phyloP scores from a whole-genome alignment of 371 early-diverging fungal species.

The Apophysomyces elegans region DNA sequence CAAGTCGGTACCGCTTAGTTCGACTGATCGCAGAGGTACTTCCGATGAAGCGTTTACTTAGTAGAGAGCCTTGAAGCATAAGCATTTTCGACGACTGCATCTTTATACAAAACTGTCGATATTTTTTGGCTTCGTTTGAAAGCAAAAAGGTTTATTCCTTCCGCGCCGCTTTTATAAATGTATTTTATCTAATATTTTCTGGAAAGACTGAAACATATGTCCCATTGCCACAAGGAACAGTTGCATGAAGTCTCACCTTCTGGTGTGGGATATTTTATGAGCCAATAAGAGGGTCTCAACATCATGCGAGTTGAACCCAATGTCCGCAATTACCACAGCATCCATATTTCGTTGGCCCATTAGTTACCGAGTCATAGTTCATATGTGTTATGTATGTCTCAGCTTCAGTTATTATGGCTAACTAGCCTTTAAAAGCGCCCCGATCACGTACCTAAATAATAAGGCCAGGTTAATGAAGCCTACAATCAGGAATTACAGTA shows the following conservation, averaged over 20 bases:
- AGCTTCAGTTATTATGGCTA: no score
- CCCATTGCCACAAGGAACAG: not conserved
- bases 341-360: no score
- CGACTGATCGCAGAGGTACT: not conserved
- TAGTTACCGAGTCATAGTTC: no score
- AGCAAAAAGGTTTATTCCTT: not conserved
- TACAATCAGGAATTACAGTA: no score
- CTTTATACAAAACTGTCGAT: no score
- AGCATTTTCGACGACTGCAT: constrained; percentile 1
- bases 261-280: constrained; percentile 5
- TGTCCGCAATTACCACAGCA: no score
- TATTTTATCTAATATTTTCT: not conserved
- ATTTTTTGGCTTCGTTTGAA: not conserved
- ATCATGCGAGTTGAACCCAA: not conserved
- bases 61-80: not conserved
- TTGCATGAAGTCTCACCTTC: constrained; percentile 8
- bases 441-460: no score
- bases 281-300: not conserved
- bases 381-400: no score
- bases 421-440: no score
- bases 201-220: not conserved
- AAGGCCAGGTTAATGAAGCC: no score
- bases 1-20: not conserved
- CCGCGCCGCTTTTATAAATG: not conserved
- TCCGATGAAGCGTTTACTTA: not conserved